Conservation (phyloP, 2,329 filamentous ascomycete species). For the Penicillium fuscoglaucum region DNA sequence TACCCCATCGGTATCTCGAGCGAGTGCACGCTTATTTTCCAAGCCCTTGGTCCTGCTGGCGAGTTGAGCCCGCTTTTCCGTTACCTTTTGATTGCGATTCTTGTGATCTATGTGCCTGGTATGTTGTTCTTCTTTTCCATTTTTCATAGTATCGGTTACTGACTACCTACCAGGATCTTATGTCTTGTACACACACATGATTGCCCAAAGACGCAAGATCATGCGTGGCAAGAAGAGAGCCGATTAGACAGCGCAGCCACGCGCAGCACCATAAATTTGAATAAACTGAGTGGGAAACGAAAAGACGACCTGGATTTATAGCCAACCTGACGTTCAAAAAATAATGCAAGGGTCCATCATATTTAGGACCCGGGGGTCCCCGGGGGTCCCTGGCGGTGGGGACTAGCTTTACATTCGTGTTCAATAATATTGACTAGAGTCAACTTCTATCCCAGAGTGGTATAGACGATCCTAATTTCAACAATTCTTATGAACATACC, state of each 20-base stretch:
- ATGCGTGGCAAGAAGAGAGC: slow-evolving; percentile 61
- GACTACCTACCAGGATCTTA: slow-evolving; percentile 61
- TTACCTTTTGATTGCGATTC: slow-evolving; percentile 62
- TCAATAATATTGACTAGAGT: background rate
- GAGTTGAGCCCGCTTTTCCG: slow-evolving; percentile 53
- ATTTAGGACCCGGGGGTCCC: background rate
- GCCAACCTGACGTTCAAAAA: background rate
- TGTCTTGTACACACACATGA: slow-evolving; percentile 91
- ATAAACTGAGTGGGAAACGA: background rate
- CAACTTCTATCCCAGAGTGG: background rate
- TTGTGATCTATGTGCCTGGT: slow-evolving; percentile 80
- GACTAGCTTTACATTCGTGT: background rate
- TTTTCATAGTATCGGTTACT: slow-evolving; percentile 6
- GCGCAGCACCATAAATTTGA: background rate
- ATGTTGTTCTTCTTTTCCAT: slow-evolving; percentile 36
- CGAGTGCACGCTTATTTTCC: slow-evolving; percentile 79
- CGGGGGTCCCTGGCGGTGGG: background rate
- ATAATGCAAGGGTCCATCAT: background rate
- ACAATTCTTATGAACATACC: background rate
- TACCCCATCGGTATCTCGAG: slow-evolving; percentile 90
- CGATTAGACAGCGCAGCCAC: slow-evolving; percentile 21
- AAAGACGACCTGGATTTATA: background rate
- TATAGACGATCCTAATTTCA: background rate
- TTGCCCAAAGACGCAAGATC: slow-evolving; percentile 81
- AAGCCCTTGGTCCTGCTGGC: slow-evolving; percentile 63